phyloP scores from a whole-genome alignment of 257 asterid species.

The Orobanche coerulescens region DNA sequence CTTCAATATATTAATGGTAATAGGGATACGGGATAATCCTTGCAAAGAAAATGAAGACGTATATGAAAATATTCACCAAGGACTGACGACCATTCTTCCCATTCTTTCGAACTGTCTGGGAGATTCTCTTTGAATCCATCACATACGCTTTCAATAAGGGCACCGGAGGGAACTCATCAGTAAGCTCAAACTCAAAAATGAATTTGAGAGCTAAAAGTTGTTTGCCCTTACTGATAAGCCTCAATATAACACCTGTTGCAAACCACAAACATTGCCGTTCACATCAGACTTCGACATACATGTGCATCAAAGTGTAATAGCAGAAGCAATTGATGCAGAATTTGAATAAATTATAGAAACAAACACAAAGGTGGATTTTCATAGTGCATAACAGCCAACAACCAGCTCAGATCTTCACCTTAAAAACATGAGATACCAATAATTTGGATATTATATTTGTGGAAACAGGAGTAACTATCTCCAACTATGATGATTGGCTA shows the following conservation, averaged over 20 bases:
- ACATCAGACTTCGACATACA: conserved; percentile 11
- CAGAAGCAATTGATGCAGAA: conserved; percentile 4
- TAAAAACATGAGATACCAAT: background rate
- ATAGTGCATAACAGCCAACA: background rate
- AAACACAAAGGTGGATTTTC: background rate
- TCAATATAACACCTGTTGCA: conserved; percentile 43
- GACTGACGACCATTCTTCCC: conserved; percentile 42
- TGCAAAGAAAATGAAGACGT: conserved; percentile 5
- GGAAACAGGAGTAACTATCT: background rate
- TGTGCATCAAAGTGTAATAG: background rate
- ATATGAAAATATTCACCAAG: conserved; percentile 26
- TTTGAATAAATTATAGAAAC: background rate
- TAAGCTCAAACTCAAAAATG: conserved; percentile 44
- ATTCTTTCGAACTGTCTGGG: conserved; percentile 37
- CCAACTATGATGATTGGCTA: background rate
- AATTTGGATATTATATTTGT: conserved; percentile 2
- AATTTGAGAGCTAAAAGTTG: conserved; percentile 56
- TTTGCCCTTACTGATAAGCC: conserved; percentile 44
- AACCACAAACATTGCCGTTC: conserved; percentile 13
- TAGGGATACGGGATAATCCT: background rate
- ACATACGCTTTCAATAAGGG: conserved; percentile 44
- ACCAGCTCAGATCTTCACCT: conserved; percentile 12
- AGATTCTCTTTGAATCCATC: conserved; percentile 33
- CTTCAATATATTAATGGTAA: background rate
- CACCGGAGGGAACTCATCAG: conserved; percentile 55